Conservation (phyloP, 1,284 basidiomycete species). For the Ganoderma lingzhi region DNA sequence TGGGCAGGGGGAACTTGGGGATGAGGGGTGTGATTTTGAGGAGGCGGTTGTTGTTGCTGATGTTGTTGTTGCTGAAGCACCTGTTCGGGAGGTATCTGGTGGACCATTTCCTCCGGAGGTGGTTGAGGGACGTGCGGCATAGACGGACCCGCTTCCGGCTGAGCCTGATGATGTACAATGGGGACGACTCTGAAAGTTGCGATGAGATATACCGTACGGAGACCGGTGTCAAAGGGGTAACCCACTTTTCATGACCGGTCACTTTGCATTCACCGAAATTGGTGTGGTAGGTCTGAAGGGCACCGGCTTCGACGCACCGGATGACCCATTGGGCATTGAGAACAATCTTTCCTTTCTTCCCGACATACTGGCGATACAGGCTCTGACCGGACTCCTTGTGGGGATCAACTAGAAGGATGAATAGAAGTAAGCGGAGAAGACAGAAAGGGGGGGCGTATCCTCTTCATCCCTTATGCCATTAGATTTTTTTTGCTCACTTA, state of each 20-base stretch:
- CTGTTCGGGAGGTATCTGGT: constrained; percentile 32
- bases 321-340: constrained; percentile 75
- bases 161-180: constrained; percentile 24
- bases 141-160: constrained; percentile 30
- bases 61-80: constrained; percentile 36
- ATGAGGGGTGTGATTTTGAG: constrained; percentile 28
- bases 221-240: constrained; percentile 12
- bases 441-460: neutral
- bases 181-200: constrained; percentile 27
- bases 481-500: constrained; percentile 43
- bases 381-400: constrained; percentile 82
- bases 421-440: constrained; percentile 16
- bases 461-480: constrained; percentile 15
- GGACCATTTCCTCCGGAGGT: constrained; percentile 24
- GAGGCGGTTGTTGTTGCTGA: constrained; percentile 16
- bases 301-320: constrained; percentile 72
- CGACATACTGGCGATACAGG: constrained; percentile 75
- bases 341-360: constrained; percentile 80
- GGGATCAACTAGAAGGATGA: constrained; percentile 65
- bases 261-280: constrained; percentile 84
- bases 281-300: constrained; percentile 73
- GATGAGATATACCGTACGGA: constrained; percentile 3
- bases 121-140: constrained; percentile 27
- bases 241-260: constrained; percentile 74
- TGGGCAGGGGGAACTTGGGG: constrained; percentile 32